These are phyloP conservation scores for Kodamaea leandrae DNA, from an alignment of 805 yeast species.

Conservation along the genomic window DNA sequence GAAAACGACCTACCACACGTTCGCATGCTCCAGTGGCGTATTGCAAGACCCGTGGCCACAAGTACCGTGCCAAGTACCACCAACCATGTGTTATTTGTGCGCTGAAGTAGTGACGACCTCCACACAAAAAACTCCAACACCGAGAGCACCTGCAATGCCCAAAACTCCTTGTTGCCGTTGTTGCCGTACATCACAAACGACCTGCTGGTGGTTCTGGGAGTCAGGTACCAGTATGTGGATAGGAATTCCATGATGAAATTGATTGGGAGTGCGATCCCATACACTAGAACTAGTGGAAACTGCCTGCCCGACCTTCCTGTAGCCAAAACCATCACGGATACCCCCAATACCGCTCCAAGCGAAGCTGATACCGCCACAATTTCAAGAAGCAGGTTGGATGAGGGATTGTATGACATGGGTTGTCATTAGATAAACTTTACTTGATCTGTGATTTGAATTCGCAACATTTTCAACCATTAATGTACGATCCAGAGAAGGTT, in stretches of 20 bases:
- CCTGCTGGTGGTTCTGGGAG: slow-evolving; percentile 20
- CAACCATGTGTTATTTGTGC: background rate
- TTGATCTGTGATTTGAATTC: too few species aligned
- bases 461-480: background rate
- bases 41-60: slow-evolving; percentile 57
- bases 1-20: slow-evolving; percentile 86
- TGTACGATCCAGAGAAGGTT: slow-evolving; percentile 27
- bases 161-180: slow-evolving; percentile 29
- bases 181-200: slow-evolving; percentile 38
- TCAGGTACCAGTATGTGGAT: slow-evolving; percentile 25
- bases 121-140: slow-evolving; percentile 22
- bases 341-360: slow-evolving; percentile 4
- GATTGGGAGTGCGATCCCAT: slow-evolving; percentile 19
- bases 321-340: too few species aligned
- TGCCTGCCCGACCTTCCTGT: slow-evolving; percentile 10
- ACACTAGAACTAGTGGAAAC: slow-evolving; percentile 8
- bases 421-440: too few species aligned
- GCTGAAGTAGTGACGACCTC: background rate
- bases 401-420: slow-evolving; percentile 14
- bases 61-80: slow-evolving; percentile 45
- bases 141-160: slow-evolving; percentile 26
- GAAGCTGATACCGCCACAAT: slow-evolving; percentile 15
- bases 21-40: slow-evolving; percentile 78
- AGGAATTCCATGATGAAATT: slow-evolving; percentile 30
- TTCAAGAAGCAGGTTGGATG: slow-evolving; percentile 19